phyloP scores from a whole-genome alignment of 306 rosid genomes.

The Casuarina glauca region DNA sequence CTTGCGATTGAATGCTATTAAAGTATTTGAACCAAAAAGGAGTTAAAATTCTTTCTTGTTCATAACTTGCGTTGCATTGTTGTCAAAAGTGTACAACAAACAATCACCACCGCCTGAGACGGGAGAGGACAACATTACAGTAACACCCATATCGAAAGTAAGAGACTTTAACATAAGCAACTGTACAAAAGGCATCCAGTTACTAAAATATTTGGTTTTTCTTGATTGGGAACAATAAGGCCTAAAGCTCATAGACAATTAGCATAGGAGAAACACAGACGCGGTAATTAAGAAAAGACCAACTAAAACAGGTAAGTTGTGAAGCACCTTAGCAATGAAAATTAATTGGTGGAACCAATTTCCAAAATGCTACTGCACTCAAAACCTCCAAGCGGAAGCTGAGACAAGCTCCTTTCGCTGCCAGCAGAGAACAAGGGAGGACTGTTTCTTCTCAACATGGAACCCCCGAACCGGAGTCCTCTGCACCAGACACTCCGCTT shows the following conservation, averaged over 20 bases:
- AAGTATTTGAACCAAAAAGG: conserved; percentile 2
- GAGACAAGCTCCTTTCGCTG: conserved; percentile 77
- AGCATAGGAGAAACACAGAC: conserved; percentile 50
- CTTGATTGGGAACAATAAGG: conserved; percentile 54
- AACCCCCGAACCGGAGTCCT: conserved; percentile 74
- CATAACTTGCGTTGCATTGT: conserved; percentile 21
- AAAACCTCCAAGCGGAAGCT: conserved; percentile 82
- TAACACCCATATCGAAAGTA: conserved; percentile 31
- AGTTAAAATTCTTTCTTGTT: background rate
- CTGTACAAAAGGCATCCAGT: conserved; percentile 58
- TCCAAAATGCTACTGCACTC: conserved; percentile 37
- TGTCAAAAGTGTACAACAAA: conserved; percentile 35
- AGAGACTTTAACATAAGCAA: conserved; percentile 30
- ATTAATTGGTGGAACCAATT: conserved; percentile 40
- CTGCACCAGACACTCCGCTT: conserved; percentile 87
- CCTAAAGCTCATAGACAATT: conserved; percentile 71
- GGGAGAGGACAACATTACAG: conserved; percentile 29
- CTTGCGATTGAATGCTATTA: no score
- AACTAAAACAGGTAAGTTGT: conserved; percentile 46
- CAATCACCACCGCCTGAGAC: conserved; percentile 23
- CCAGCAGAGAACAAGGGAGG: conserved; percentile 80
- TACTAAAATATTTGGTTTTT: conserved; percentile 50
- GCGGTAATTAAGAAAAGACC: conserved; percentile 26
- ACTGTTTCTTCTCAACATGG: conserved; percentile 69
- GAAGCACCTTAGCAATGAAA: conserved; percentile 57